A percentile compares a stretch with the other conserved stretches of the same genome.
phyloP scores from a whole-genome alignment of 1,139 yeast species.

The Geotrichum cucujoidarum region DNA sequence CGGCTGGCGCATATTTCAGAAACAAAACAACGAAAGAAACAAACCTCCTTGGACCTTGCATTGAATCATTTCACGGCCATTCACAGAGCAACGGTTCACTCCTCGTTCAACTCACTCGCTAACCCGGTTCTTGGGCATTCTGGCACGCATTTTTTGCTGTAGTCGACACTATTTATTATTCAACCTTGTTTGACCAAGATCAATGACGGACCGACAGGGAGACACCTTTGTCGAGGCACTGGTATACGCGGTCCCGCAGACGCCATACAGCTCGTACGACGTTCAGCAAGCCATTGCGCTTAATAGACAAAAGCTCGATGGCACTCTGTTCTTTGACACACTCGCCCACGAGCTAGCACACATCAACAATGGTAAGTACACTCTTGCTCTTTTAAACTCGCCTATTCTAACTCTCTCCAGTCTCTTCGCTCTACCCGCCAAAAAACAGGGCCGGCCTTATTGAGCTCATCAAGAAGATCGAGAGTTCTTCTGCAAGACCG shows the following conservation, averaged over 20 bases:
- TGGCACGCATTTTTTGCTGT: too few relatives aligned
- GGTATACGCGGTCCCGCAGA: slow-evolving; percentile 24
- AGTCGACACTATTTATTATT: too few relatives aligned
- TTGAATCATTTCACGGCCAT: too few relatives aligned
- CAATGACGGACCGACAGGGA: slow-evolving; percentile 1
- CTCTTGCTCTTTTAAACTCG: not conserved
- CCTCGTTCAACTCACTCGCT: too few relatives aligned
- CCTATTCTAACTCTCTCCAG: not conserved
- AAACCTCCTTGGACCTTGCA: too few relatives aligned
- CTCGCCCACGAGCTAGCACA: slow-evolving; percentile 25
- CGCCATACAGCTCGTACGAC: slow-evolving; percentile 25
- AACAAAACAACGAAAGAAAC: too few relatives aligned
- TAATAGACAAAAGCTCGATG: slow-evolving; percentile 21
- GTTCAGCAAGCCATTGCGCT: slow-evolving; percentile 14
- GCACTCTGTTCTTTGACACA: slow-evolving; percentile 28
- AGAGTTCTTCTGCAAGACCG: not conserved
- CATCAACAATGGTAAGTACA: slow-evolving; percentile 5
- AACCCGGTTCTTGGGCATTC: too few relatives aligned
- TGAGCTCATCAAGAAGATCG: slow-evolving; percentile 10
- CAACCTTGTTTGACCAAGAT: too few relatives aligned
- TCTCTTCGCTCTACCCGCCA: slow-evolving; percentile 13
- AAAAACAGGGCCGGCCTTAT: slow-evolving; percentile 3
- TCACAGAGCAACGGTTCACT: too few relatives aligned
- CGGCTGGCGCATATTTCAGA: too few relatives aligned
- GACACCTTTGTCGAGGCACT: slow-evolving; percentile 31